These are phyloP conservation scores for Rhexocercosporidium sp. DNA, from an alignment of 2,329 filamentous ascomycete species.

Conservation along the genomic window DNA sequence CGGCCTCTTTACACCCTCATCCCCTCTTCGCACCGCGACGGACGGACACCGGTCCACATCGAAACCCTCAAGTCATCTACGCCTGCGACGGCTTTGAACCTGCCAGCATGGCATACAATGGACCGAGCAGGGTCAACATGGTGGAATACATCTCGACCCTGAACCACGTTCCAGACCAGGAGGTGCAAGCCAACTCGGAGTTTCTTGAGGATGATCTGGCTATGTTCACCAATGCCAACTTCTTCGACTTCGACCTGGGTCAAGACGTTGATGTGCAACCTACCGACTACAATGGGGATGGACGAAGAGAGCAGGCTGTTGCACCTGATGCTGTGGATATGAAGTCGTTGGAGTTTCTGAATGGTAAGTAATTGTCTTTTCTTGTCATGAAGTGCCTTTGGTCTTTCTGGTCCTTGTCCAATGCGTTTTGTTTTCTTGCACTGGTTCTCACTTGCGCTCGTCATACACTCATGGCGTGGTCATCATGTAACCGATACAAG, in stretches of 20 bases:
- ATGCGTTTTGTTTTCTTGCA: no score
- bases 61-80: background rate
- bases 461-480: background rate
- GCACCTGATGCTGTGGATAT: constrained; percentile 25
- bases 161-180: constrained; percentile 71
- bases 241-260: constrained; percentile 78
- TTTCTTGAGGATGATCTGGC: constrained; percentile 73
- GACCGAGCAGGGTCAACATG: constrained; percentile 83
- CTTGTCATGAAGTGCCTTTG: background rate
- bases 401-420: background rate
- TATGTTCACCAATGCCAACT: constrained; percentile 82
- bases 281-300: constrained; percentile 24
- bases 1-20: constrained; percentile 52
- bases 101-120: constrained; percentile 66
- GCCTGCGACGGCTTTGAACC: constrained; percentile 1
- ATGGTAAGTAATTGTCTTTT: constrained; percentile 15
- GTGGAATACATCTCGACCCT: constrained; percentile 88
- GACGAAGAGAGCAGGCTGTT: constrained; percentile 13
- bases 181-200: constrained; percentile 58
- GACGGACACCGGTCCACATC: background rate
- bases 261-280: constrained; percentile 61
- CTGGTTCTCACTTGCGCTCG: no score
- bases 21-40: background rate
- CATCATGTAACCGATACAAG: no score
- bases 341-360: constrained; percentile 29